A percentile compares a stretch with the other conserved stretches of the same genome.
Conservation (phyloP, 2,329 filamentous ascomycete genomes). For the Colletotrichum costaricense region DNA sequence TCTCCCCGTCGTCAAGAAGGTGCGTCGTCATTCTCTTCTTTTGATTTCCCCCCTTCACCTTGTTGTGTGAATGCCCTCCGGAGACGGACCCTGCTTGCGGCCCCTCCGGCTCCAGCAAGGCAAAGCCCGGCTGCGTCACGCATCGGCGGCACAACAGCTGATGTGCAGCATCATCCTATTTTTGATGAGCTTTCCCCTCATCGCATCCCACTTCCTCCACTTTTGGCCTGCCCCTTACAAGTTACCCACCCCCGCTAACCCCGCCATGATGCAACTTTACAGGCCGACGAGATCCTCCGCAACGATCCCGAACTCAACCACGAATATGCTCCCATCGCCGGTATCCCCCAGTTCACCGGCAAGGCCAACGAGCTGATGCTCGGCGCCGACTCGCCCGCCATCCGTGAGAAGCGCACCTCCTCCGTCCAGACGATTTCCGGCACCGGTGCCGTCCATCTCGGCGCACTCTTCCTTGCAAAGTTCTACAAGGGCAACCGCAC, state of each 20-base stretch:
- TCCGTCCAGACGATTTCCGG: constrained; percentile 97
- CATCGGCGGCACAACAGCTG: not conserved
- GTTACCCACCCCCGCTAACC: constrained; percentile 31
- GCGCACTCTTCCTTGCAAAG: constrained; percentile 90
- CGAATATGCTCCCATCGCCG: constrained; percentile 97
- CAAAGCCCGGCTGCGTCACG: constrained; percentile 25
- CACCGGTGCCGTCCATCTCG: constrained; percentile 93
- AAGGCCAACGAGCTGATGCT: constrained; percentile 93
- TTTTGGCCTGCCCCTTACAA: not conserved
- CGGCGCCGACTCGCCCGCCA: constrained; percentile 81
- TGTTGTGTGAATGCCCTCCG: not conserved
- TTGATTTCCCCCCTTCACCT: not conserved
- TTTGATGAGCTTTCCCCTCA: constrained; percentile 16
- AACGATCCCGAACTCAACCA: constrained; percentile 93
- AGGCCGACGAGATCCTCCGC: constrained; percentile 92
- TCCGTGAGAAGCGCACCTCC: constrained; percentile 82
- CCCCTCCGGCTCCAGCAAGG: not conserved
- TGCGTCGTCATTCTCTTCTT: constrained; percentile 54
- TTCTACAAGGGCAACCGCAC: constrained; percentile 84
- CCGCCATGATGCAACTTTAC: constrained; percentile 38
- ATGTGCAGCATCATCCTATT: not conserved
- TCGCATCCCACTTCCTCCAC: constrained; percentile 1
- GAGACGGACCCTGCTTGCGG: not conserved
- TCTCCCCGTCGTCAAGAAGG: constrained; percentile 95
- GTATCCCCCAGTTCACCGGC: constrained; percentile 84